A percentile compares a stretch with the other conserved stretches of the same genome.
These are phyloP conservation scores for Nothophytophthora sp. DNA, from an alignment of 352 stramenopile species.

Conservation along the genomic window DNA sequence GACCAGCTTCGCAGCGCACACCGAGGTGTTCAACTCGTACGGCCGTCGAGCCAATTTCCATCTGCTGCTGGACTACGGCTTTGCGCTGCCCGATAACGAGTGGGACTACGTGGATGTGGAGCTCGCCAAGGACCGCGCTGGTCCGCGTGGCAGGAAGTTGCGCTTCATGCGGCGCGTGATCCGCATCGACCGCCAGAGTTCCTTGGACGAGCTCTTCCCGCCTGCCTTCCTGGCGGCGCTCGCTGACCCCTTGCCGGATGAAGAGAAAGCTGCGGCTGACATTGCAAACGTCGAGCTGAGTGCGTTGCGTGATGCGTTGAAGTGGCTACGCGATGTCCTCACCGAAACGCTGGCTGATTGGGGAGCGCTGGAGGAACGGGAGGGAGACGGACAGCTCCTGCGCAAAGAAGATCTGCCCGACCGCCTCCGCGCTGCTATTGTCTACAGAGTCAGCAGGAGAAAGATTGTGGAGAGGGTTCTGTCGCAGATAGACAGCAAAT, in stretches of 20 bases:
- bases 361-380: constrained; percentile 11
- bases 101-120: constrained; percentile 84
- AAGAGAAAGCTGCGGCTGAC: constrained; percentile 10
- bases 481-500: constrained; percentile 38
- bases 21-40: constrained; percentile 94
- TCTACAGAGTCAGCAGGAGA: constrained; percentile 48
- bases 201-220: constrained; percentile 54
- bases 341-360: constrained; percentile 17
- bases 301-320: constrained; percentile 18
- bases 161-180: constrained; percentile 49
- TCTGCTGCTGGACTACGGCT: constrained; percentile 93
- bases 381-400: constrained; percentile 31
- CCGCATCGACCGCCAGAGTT: constrained; percentile 47
- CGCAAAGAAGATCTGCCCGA: constrained; percentile 13
- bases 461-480: constrained; percentile 39
- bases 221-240: constrained; percentile 19
- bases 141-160: constrained; percentile 30
- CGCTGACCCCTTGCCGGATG: constrained; percentile 17
- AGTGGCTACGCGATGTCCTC: constrained; percentile 28
- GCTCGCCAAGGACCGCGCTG: constrained; percentile 37
- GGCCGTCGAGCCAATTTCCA: constrained; percentile 86
- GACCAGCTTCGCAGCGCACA: constrained; percentile 53
- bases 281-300: constrained; percentile 3
- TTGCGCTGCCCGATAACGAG: constrained; percentile 87
- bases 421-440: constrained; percentile 38